phyloP scores from a whole-genome alignment of 2,329 filamentous ascomycete species.

The Verticillium alfalfae region DNA sequence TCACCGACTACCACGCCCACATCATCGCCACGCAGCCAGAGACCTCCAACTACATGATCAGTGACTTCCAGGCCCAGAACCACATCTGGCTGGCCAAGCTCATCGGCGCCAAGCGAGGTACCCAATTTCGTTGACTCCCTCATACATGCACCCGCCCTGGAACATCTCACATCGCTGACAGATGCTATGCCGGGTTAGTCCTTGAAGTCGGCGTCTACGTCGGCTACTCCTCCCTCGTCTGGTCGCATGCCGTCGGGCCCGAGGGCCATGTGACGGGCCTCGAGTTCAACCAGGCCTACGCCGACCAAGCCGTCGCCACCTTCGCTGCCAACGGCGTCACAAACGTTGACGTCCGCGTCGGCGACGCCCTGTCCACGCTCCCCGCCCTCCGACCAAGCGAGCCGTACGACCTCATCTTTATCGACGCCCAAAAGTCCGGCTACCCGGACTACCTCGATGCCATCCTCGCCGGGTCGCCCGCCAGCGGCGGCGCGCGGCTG shows the following conservation, averaged over 20 bases:
- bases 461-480: slow-evolving; percentile 36
- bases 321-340: slow-evolving; percentile 30
- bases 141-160: neutral
- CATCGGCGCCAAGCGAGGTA: slow-evolving; percentile 33
- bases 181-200: slow-evolving; percentile 19
- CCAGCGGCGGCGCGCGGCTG: slow-evolving; percentile 30
- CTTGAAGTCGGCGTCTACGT: slow-evolving; percentile 44
- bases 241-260: slow-evolving; percentile 39
- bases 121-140: neutral
- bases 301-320: slow-evolving; percentile 29
- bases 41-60: slow-evolving; percentile 31
- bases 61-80: slow-evolving; percentile 33
- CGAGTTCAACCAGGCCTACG: slow-evolving; percentile 39
- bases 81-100: slow-evolving; percentile 33
- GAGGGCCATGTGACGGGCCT: slow-evolving; percentile 36
- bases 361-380: slow-evolving; percentile 39
- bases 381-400: slow-evolving; percentile 24
- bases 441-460: slow-evolving; percentile 41
- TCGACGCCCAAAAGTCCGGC: slow-evolving; percentile 48
- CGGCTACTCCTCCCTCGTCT: slow-evolving; percentile 42
- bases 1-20: slow-evolving; percentile 34
- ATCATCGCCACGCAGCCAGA: slow-evolving; percentile 12
- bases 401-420: slow-evolving; percentile 49
- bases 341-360: slow-evolving; percentile 41
- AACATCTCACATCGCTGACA: neutral